phyloP scores from a whole-genome alignment of 495 filamentous ascomycete species.

The Penicillium angulare region DNA sequence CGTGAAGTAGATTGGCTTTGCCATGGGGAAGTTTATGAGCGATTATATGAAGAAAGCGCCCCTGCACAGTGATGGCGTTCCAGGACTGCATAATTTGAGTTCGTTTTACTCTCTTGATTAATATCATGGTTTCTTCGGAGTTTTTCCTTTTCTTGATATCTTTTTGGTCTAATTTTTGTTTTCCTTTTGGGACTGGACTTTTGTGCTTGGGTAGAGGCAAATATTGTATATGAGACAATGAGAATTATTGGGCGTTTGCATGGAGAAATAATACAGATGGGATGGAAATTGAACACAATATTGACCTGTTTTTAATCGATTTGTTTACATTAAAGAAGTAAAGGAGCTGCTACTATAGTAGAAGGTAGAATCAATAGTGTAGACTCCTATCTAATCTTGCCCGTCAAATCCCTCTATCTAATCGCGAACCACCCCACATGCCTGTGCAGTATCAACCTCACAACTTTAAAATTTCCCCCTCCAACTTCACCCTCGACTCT shows the following conservation, averaged over 20 bases:
- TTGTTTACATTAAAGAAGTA: neutral
- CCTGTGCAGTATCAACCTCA: neutral
- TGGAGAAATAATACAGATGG: neutral
- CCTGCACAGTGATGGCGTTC: constrained; percentile 14
- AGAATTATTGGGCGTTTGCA: neutral
- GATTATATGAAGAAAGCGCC: constrained; percentile 46
- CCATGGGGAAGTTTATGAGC: constrained; percentile 81
- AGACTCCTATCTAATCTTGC: neutral
- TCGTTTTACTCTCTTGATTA: neutral
- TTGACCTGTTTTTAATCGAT: neutral
- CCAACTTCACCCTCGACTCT: neutral
- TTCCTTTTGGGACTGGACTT: neutral
- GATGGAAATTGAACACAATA: neutral
- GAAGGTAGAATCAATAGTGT: too few relatives aligned
- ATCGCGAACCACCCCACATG: constrained; percentile 8
- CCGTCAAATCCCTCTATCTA: constrained; percentile 6
- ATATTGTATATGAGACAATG: constrained; percentile 6
- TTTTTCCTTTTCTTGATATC: neutral
- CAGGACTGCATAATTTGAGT: neutral
- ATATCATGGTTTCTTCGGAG: constrained; percentile 2
- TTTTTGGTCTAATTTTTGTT: neutral
- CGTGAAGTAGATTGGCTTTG: constrained; percentile 75
- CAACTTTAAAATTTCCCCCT: constrained; percentile 11
- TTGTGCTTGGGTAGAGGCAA: constrained; percentile 2
- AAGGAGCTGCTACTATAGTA: too few relatives aligned